These are phyloP conservation scores for Rhazya stricta DNA, from an alignment of 257 asterid species.

Conservation along the genomic window DNA sequence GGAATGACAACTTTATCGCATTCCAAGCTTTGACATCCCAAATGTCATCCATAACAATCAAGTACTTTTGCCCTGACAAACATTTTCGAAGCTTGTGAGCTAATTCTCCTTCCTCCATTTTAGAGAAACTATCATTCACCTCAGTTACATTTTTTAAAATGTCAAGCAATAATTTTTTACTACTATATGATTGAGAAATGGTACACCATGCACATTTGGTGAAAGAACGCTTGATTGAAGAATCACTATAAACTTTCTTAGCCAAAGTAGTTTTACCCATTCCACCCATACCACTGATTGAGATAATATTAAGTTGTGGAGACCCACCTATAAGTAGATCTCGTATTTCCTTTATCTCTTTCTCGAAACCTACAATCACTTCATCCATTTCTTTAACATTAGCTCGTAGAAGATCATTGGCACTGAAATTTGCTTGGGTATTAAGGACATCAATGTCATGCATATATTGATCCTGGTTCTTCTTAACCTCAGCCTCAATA, in stretches of 20 bases:
- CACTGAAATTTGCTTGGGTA: neutral
- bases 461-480: neutral
- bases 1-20: slow-evolving; percentile 5
- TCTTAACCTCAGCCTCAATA: neutral
- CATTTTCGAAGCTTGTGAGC: neutral
- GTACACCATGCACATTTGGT: neutral
- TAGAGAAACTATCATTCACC: neutral
- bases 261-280: slow-evolving; percentile 24
- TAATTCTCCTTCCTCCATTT: slow-evolving; percentile 4
- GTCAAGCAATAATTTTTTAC: slow-evolving; percentile 9
- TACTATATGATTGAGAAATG: slow-evolving; percentile 6
- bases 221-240: neutral
- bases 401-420: too few relatives aligned
- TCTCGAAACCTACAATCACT: slow-evolving; percentile 6
- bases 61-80: slow-evolving; percentile 10
- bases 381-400: neutral
- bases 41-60: slow-evolving; percentile 18
- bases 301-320: neutral
- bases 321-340: neutral
- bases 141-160: neutral
- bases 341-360: neutral
- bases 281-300: slow-evolving; percentile 18
- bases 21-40: slow-evolving; percentile 20
- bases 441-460: neutral
- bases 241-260: slow-evolving; percentile 7